These are phyloP conservation scores for Spatholobus suberectus DNA, from an alignment of 306 rosid genomes.

Conservation along the genomic window DNA sequence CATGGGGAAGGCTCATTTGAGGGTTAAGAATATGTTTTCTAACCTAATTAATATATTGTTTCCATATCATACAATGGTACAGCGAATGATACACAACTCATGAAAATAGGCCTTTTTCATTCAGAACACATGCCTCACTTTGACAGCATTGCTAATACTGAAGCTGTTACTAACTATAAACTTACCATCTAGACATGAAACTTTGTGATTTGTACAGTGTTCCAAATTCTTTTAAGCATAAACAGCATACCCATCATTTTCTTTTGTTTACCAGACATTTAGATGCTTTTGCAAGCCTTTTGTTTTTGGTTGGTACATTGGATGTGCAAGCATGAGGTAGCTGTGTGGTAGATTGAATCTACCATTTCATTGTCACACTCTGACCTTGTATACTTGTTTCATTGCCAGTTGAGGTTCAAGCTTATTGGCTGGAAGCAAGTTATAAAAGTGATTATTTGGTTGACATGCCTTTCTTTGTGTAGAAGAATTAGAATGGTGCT, in stretches of 20 bases:
- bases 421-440: background rate
- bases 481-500: background rate
- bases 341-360: background rate
- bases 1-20: background rate
- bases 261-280: background rate
- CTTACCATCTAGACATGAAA: background rate
- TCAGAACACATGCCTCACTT: background rate
- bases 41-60: background rate
- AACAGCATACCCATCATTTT: background rate
- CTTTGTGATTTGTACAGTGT: background rate
- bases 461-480: slow-evolving; percentile 28
- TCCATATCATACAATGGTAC: background rate
- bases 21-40: background rate
- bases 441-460: background rate
- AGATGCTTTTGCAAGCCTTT: background rate
- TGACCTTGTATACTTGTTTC: background rate
- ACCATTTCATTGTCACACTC: background rate
- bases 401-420: background rate
- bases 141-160: background rate
- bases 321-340: background rate
- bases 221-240: slow-evolving; percentile 4
- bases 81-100: background rate
- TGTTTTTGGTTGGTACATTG: background rate
- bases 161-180: background rate
- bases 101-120: background rate